These are phyloP conservation scores for Monosporozyma siamensis DNA, from an alignment of 805 yeast species.

Conservation along the genomic window DNA sequence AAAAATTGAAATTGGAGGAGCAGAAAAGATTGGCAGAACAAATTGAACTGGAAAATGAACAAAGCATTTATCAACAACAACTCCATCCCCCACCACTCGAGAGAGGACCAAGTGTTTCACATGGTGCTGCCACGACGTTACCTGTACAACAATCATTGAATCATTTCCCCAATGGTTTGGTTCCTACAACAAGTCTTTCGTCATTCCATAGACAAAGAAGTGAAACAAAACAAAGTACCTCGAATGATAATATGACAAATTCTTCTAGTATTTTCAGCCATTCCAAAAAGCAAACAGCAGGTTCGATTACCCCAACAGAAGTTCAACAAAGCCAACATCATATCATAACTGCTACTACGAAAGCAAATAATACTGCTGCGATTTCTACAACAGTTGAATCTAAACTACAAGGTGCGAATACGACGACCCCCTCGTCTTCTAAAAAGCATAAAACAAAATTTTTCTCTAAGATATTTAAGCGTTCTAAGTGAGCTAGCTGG, in stretches of 20 bases:
- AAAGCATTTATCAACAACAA: conserved; percentile 1
- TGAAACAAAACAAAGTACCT: neutral
- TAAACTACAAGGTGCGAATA: neutral
- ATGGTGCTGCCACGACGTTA: conserved; percentile 15
- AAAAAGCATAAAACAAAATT: conserved; percentile 6
- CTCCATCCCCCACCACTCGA: conserved; percentile 3
- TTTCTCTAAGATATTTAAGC: conserved; percentile 8
- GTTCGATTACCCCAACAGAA: conserved; percentile 4
- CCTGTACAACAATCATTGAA: conserved; percentile 10
- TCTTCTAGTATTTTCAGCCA: conserved; percentile 10
- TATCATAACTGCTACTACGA: neutral
- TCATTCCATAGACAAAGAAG: conserved; percentile 10
- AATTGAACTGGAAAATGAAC: conserved; percentile 1
- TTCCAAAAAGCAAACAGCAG: neutral
- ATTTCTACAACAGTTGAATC: neutral
- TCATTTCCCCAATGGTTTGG: conserved; percentile 3
- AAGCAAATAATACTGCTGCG: neutral
- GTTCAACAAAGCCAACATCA: neutral
- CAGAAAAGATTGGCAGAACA: neutral
- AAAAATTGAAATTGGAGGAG: conserved; percentile 6
- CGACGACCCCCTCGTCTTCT: neutral
- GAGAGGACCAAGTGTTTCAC: conserved; percentile 3
- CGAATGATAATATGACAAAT: conserved; percentile 4
- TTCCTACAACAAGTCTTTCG: conserved; percentile 6
- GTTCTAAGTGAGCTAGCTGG: conserved; percentile 5